These are phyloP conservation scores for Candida tibetensis DNA, from an alignment of 805 yeast genomes.

Conservation along the genomic window DNA sequence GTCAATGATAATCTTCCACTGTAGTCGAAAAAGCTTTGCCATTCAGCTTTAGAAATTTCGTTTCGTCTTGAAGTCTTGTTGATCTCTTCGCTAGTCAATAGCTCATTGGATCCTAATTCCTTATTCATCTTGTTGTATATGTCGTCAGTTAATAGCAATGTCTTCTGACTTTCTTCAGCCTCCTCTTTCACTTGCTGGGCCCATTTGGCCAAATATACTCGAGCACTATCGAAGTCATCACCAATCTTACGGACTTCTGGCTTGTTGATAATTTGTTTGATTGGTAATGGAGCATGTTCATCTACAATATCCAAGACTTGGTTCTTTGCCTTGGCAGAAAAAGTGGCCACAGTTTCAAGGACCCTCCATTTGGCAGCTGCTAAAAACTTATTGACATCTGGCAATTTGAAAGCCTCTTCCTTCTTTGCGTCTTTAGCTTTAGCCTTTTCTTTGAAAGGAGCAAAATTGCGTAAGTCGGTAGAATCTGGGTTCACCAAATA, in stretches of 20 bases:
- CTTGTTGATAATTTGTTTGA: conserved; percentile 58
- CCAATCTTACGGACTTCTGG: conserved; percentile 82
- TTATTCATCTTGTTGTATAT: conserved; percentile 53
- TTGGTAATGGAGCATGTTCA: conserved; percentile 57
- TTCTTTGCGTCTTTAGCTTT: conserved; percentile 5
- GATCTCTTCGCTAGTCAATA: conserved; percentile 59
- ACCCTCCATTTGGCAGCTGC: conserved; percentile 82
- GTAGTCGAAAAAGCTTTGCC: conserved; percentile 81
- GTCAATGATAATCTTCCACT: conserved; percentile 75
- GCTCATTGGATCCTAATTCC: conserved; percentile 60
- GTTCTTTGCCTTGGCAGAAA: conserved; percentile 50
- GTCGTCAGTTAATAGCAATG: conserved; percentile 55
- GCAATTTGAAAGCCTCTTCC: conserved; percentile 24
- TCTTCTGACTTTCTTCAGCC: conserved; percentile 60
- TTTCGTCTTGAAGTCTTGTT: conserved; percentile 61
- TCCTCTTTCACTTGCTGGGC: conserved; percentile 91
- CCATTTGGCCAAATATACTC: conserved; percentile 93
- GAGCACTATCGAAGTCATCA: conserved; percentile 90
- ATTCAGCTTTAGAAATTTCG: conserved; percentile 67
- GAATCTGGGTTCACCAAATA: conserved; percentile 76
- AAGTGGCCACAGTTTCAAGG: conserved; percentile 77
- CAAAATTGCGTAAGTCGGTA: conserved; percentile 59
- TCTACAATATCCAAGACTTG: conserved; percentile 64
- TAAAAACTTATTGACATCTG: conserved; percentile 47
- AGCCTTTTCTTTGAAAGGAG: conserved; percentile 27